Evolutionary conservation across 208 protist species (phyloP).

Genomic region (Trypanosoma melophagium): DNA sequence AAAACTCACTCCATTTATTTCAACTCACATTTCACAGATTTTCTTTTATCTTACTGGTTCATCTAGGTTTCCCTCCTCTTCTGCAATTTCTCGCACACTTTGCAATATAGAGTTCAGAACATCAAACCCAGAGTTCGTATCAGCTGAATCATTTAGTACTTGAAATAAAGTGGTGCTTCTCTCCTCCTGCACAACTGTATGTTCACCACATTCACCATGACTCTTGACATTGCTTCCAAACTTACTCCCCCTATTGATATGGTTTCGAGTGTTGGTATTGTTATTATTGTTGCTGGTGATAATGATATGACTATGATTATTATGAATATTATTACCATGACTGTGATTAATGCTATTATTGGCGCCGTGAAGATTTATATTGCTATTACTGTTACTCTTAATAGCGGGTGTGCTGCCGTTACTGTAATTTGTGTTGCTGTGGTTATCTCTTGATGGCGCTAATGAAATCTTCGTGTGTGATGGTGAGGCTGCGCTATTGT

Average conservation of each 20-base stretch:
- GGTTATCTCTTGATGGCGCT: too few relatives aligned
- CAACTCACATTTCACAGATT: background rate
- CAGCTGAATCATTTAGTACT: slow-evolving; percentile 2
- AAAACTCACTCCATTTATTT: too few relatives aligned
- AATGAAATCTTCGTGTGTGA: background rate
- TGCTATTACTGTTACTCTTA: too few relatives aligned
- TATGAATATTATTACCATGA: too few relatives aligned
- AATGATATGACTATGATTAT: background rate
- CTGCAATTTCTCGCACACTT: slow-evolving; percentile 61
- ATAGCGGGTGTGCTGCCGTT: background rate
- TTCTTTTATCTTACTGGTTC: slow-evolving; percentile 3
- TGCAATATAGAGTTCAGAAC: slow-evolving; percentile 60
- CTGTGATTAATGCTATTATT: too few relatives aligned
- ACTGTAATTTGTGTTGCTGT: background rate
- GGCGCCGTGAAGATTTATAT: too few relatives aligned
- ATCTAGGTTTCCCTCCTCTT: slow-evolving; percentile 26
- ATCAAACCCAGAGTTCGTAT: slow-evolving; percentile 12
- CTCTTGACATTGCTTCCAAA: too few relatives aligned
- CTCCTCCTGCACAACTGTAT: too few relatives aligned
- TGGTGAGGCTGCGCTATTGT: background rate
- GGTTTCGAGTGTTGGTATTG: background rate
- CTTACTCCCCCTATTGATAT: background rate
- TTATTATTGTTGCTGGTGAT: background rate
- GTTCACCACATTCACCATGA: too few relatives aligned
- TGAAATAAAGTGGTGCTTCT: too few relatives aligned